Percentiles rank a stretch among this genome's conserved stretches.
phyloP scores from a whole-genome alignment of 257 asterid genomes.

The Rauvolfia tetraphylla region DNA sequence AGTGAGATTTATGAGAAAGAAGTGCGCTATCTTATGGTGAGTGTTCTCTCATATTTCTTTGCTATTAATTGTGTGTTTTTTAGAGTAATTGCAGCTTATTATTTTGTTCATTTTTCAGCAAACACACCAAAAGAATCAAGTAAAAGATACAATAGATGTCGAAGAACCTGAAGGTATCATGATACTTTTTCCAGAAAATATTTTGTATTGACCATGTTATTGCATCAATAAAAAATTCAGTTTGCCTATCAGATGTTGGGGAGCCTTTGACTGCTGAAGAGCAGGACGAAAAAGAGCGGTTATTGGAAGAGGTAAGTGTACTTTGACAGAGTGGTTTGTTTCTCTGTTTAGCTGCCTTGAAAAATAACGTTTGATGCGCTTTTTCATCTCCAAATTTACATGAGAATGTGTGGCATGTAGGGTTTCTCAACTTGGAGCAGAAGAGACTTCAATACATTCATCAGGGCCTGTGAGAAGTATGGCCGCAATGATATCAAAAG shows the following conservation, averaged over 20 bases:
- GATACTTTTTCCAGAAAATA: neutral
- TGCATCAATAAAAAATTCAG: neutral
- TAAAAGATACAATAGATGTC: slow-evolving; percentile 83
- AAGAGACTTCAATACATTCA: slow-evolving; percentile 87
- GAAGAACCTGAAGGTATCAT: slow-evolving; percentile 87
- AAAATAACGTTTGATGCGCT: neutral
- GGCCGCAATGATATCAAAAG: slow-evolving; percentile 78
- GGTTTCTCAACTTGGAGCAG: slow-evolving; percentile 99
- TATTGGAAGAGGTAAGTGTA: slow-evolving; percentile 72
- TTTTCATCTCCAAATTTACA: neutral
- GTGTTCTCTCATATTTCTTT: slow-evolving; percentile 28
- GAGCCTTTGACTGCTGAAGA: slow-evolving; percentile 97
- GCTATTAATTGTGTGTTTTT: slow-evolving; percentile 10
- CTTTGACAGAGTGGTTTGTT: neutral
- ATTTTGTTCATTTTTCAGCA: slow-evolving; percentile 40
- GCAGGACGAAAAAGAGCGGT: slow-evolving; percentile 88
- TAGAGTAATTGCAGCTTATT: neutral
- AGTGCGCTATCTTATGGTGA: slow-evolving; percentile 93
- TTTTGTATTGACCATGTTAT: neutral
- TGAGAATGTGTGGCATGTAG: slow-evolving; percentile 32
- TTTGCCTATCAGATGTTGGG: slow-evolving; percentile 55
- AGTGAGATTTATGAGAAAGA: slow-evolving; percentile 95
- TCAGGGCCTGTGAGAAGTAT: slow-evolving; percentile 96
- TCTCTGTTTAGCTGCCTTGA: neutral
- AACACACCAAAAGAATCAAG: slow-evolving; percentile 79